These are phyloP conservation scores for Salix dunnii DNA, from an alignment of 345 rosid genomes.

Conservation along the genomic window DNA sequence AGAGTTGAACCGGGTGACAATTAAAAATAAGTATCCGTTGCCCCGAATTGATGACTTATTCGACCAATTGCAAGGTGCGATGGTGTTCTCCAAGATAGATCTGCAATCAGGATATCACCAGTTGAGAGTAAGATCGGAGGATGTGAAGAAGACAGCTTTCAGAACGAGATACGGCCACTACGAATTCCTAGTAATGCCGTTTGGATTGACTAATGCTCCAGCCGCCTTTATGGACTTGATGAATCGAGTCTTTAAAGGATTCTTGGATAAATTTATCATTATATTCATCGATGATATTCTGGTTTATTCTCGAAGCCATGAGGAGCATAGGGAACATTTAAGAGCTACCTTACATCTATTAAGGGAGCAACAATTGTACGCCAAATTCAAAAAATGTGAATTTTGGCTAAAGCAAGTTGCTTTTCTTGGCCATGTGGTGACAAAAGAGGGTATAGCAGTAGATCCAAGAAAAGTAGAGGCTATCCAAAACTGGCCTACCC, in stretches of 20 bases:
- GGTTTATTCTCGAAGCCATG: not conserved
- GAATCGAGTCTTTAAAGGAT: not conserved
- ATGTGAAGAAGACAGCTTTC: not conserved
- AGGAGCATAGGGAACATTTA: not conserved
- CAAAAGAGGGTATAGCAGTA: no score
- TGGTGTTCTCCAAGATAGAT: not conserved
- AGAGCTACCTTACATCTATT: not conserved
- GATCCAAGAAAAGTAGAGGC: no score
- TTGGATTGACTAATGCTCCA: no score
- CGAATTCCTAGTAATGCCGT: not conserved
- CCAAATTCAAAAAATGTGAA: not conserved
- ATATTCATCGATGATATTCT: conserved; percentile 2
- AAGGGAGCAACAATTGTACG: not conserved
- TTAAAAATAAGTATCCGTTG: no score
- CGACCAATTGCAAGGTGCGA: not conserved
- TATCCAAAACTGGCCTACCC: no score
- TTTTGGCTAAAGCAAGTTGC: not conserved
- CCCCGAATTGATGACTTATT: not conserved
- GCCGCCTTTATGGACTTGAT: conserved; percentile 2
- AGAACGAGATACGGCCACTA: not conserved
- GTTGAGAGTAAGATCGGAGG: not conserved
- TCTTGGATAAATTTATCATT: no score
- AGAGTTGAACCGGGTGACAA: no score
- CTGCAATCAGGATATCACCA: not conserved
- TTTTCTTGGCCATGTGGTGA: no score